Percentiles rank a stretch among this genome's conserved stretches.
Conservation (phyloP, 768 basidiomycete genomes). For the Lentinula boryana region DNA sequence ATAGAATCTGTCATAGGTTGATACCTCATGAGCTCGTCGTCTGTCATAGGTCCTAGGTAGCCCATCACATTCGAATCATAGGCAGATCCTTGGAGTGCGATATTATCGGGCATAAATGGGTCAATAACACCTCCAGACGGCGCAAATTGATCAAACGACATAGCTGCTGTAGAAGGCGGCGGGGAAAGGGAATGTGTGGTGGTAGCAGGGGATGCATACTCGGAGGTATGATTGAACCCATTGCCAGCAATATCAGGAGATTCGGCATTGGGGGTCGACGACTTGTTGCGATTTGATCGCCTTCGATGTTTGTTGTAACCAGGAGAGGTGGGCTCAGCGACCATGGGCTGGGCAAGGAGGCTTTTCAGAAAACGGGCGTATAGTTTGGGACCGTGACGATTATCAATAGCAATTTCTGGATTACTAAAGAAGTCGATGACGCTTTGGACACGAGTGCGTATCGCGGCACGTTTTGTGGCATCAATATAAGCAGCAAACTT, state of each 20-base stretch:
- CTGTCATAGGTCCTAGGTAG: constrained; percentile 18
- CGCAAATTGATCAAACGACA: constrained; percentile 42
- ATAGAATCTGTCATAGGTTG: constrained; percentile 47
- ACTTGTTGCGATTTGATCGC: constrained; percentile 8
- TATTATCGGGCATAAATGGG: constrained; percentile 25
- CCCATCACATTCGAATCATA: not conserved
- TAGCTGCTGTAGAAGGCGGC: constrained; percentile 34
- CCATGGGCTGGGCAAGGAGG: constrained; percentile 56
- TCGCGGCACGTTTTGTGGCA: constrained; percentile 51
- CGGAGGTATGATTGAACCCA: constrained; percentile 1
- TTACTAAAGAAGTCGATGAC: constrained; percentile 64
- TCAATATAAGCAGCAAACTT: constrained; percentile 61
- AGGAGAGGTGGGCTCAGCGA: constrained; percentile 17
- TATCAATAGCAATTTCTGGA: constrained; percentile 71
- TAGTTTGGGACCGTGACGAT: constrained; percentile 73
- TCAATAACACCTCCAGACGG: constrained; percentile 32
- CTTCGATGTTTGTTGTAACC: constrained; percentile 3
- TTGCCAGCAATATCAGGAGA: constrained; percentile 9
- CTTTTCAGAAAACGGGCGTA: constrained; percentile 76
- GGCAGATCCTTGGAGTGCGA: not conserved
- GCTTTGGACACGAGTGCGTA: constrained; percentile 56
- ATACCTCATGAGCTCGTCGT: constrained; percentile 52
- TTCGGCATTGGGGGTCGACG: constrained; percentile 10
- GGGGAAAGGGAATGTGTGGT: constrained; percentile 39
- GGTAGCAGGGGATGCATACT: constrained; percentile 34